Base-by-base conservation (phyloP, 805 yeast species). In the Lipomyces yamadae region DNA sequence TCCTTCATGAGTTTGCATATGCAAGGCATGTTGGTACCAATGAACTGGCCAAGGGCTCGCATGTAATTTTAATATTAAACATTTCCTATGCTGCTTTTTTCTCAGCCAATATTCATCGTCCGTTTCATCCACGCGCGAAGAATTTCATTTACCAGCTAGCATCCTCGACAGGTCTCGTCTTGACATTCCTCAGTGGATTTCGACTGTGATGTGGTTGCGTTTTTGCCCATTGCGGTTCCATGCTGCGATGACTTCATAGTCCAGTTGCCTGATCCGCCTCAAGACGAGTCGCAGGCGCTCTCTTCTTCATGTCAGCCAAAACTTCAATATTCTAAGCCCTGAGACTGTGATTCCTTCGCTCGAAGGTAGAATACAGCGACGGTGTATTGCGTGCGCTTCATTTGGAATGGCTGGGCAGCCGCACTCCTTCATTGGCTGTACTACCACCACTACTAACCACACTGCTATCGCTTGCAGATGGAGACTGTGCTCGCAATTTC, bases 131-230 rank as follows among this genome's bases (percentile, higher is more conserved):
- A 61, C 45, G 29, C 15, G 63, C 58, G 7, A 57, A 33, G 15
- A 35, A 24, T n/a, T n/a, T 42, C 18, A 18, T 24, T 5, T 18
- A 42, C 48, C 48, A 4, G 24, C 48, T 42, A 42, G 10, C 2
- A 65, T 33, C 72, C 72, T 7, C 48, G 13, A 55, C 63, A 45
- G 13, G 45, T 48, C 24, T 54, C 45, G 33, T 59, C n/a, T 33
- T 33, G 11, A 10, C 33, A 29, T 4, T 18, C 13, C 45, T 24
- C 24, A 24, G 24, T 24, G 24, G 24, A 24, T 24, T 24, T 24
- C 24, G 24, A 24, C 24, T 24, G 24, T 24, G 24, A 24, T 24
- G 1, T 24, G 24, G 24, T 24, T 24, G 24, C 24, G 24, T 24
- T 24, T 24, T 24, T 24, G 24, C 24, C 24, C 24, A 24, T 24